phyloP scores from a whole-genome alignment of 1,139 yeast genomes.

The Debaryomyces coudertii region DNA sequence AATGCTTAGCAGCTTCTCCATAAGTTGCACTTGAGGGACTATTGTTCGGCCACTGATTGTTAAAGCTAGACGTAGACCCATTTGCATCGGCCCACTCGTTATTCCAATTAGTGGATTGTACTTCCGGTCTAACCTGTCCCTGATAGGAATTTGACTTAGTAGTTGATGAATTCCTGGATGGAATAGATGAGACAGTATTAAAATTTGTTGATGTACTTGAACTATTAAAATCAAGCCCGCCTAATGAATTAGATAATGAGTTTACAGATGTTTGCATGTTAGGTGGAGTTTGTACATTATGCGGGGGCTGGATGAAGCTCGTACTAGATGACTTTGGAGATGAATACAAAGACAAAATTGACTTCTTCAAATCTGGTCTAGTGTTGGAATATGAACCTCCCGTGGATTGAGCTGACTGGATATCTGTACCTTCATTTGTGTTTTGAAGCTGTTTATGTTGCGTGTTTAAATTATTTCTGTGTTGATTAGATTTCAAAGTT shows the following conservation, averaged over 20 bases:
- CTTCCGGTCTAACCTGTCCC: conserved; percentile 12
- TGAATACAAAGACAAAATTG: conserved; percentile 86
- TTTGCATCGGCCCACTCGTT: conserved; percentile 44
- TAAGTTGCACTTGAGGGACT: conserved; percentile 14
- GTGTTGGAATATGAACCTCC: conserved; percentile 30
- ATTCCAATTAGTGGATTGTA: conserved; percentile 26
- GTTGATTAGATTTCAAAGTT: conserved; percentile 1
- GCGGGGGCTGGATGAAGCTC: conserved; percentile 35
- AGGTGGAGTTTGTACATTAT: conserved; percentile 14
- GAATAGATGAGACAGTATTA: conserved; percentile 11
- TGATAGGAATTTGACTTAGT: conserved; percentile 10
- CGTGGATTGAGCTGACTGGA: conserved; percentile 37
- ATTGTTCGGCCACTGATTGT: conserved; percentile 17
- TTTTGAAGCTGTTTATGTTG: conserved; percentile 17
- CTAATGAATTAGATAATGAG: conserved; percentile 36
- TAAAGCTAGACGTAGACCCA: conserved; percentile 3
- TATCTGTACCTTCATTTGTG: conserved; percentile 23
- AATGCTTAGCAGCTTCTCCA: conserved; percentile 18
- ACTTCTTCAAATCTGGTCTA: conserved; percentile 76
- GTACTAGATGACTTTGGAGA: conserved; percentile 56
- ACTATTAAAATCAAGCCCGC: conserved; percentile 37
- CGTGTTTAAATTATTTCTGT: background rate
- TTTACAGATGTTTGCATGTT: conserved; percentile 14
- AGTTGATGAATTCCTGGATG: conserved; percentile 7
- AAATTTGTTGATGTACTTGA: conserved; percentile 9